These are phyloP conservation scores for Earliella scabrosa DNA, from an alignment of 1,284 basidiomycete species.

Conservation along the genomic window DNA sequence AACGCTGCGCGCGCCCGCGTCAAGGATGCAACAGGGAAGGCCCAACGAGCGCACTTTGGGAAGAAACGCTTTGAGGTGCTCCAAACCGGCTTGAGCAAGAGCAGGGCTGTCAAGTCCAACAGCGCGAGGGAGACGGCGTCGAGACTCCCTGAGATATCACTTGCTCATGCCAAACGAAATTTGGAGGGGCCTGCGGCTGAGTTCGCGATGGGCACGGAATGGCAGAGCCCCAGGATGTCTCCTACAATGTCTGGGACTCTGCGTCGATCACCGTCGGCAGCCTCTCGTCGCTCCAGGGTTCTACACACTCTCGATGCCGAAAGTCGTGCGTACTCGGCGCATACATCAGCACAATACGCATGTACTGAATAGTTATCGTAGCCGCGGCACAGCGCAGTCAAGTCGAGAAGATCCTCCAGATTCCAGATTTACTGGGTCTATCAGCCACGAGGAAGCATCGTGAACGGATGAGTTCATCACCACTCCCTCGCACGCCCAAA, in stretches of 20 bases:
- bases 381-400: conserved; percentile 29
- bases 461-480: too few relatives aligned
- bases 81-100: conserved; percentile 38
- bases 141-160: conserved; percentile 20
- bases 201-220: not conserved
- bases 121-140: not conserved
- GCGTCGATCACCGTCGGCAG: conserved; percentile 5
- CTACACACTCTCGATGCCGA: conserved; percentile 28
- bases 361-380: conserved; percentile 12
- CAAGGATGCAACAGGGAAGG: conserved; percentile 51
- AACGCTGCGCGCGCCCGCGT: conserved; percentile 57
- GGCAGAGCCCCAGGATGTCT: not conserved
- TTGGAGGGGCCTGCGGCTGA: not conserved
- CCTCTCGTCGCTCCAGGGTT: conserved; percentile 23
- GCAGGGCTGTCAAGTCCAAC: not conserved
- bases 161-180: conserved; percentile 30
- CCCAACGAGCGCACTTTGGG: conserved; percentile 59
- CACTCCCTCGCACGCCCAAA: too few relatives aligned
- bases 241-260: not conserved
- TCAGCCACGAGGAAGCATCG: not conserved
- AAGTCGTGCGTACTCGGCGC: conserved; percentile 26
- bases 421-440: conserved; percentile 20
- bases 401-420: conserved; percentile 14
- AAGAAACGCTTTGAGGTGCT: conserved; percentile 57
- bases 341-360: not conserved